Conservation (phyloP, 345 rosid genomes). For the Euphorbia tirucalli region DNA sequence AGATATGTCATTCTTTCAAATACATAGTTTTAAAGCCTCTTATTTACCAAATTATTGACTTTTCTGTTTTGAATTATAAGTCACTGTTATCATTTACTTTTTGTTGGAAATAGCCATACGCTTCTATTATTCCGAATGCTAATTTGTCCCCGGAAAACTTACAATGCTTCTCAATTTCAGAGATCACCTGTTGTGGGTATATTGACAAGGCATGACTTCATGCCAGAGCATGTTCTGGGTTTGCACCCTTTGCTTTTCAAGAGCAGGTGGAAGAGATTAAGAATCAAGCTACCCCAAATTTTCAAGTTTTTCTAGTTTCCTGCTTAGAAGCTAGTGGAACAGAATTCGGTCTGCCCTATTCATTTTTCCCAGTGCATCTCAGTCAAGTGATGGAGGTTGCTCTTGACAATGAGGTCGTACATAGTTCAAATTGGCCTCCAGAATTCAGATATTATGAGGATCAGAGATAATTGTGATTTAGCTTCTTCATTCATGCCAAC, state of each 20-base stretch:
- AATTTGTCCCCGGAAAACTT: background rate
- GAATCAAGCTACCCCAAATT: conserved; percentile 44
- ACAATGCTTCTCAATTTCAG: conserved; percentile 38
- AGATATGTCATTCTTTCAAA: background rate
- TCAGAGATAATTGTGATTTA: background rate
- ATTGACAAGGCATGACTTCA: conserved; percentile 90
- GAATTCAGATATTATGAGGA: background rate
- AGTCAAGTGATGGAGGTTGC: background rate
- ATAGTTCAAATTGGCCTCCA: conserved; percentile 8
- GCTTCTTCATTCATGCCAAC: background rate
- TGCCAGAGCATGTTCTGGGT: conserved; percentile 75
- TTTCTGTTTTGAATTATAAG: background rate
- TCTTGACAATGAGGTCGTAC: conserved; percentile 13
- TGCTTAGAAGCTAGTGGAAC: background rate
- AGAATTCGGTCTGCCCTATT: background rate
- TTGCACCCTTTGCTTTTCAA: conserved; percentile 54
- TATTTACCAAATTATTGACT: background rate
- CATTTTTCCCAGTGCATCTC: conserved; percentile 7
- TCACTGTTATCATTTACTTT: too few relatives aligned
- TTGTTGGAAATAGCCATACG: too few relatives aligned
- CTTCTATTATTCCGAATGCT: too few relatives aligned
- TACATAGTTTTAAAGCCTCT: background rate
- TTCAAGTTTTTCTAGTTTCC: conserved; percentile 14
- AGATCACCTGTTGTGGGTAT: conserved; percentile 78
- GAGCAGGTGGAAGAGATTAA: conserved; percentile 75